Evolutionary conservation across 163 green algal genomes (phyloP).

Genomic region (Prototheca stagnorum): DNA sequence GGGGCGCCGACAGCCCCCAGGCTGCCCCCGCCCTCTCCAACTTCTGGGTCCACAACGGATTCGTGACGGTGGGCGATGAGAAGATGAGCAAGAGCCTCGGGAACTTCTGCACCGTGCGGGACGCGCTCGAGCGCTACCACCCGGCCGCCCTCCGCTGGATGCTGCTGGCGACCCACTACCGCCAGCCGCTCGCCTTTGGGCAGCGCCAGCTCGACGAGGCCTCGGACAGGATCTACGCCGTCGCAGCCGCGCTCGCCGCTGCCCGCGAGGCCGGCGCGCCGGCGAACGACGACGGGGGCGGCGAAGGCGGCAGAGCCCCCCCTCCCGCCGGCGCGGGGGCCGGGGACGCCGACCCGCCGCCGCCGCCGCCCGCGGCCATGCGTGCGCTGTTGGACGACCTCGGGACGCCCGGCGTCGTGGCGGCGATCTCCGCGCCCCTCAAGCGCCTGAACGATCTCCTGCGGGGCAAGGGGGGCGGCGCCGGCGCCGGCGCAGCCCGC

Average conservation of each 20-base stretch:
- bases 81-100: conserved; percentile 96
- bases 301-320: conserved; percentile 1
- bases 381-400: conserved; percentile 56
- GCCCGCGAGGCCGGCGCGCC: conserved; percentile 2
- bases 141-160: conserved; percentile 80
- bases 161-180: conserved; percentile 82
- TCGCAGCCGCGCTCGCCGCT: background rate
- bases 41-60: conserved; percentile 88
- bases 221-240: background rate
- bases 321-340: background rate
- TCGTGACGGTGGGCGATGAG: conserved; percentile 76
- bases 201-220: conserved; percentile 55
- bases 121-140: conserved; percentile 68
- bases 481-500: background rate
- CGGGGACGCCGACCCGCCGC: background rate
- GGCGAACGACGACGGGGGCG: conserved; percentile 27
- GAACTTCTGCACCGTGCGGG: conserved; percentile 95
- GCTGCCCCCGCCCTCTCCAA: conserved; percentile 45
- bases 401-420: conserved; percentile 54
- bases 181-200: conserved; percentile 81
- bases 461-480: conserved; percentile 3
- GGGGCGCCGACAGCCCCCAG: too few relatives aligned
- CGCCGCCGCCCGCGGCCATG: conserved; percentile 14
- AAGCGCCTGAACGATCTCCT: conserved; percentile 82
- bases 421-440: conserved; percentile 56